phyloP scores from a whole-genome alignment of 805 yeast genomes.

The Zygosaccharomyces lentus region DNA sequence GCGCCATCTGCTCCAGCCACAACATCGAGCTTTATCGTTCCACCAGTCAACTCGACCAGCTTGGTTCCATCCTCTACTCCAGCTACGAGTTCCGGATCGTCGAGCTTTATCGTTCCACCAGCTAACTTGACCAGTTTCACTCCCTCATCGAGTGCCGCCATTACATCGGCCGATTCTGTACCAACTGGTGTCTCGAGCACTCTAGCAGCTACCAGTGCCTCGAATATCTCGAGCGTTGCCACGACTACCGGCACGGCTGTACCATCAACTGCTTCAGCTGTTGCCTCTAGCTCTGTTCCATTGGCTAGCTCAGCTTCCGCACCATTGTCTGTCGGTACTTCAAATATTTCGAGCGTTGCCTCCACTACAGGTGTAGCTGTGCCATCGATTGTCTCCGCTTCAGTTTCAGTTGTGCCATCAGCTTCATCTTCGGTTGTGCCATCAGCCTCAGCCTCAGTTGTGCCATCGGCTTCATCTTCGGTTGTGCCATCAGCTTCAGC shows the following conservation, averaged over 20 bases:
- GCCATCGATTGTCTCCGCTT: no score
- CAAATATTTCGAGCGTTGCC: neutral
- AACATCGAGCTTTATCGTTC: no score
- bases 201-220: neutral
- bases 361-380: neutral
- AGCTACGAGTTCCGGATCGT: no score
- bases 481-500: neutral
- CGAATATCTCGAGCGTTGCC: neutral
- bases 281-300: no score
- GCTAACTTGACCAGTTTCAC: no score
- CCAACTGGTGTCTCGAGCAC: neutral
- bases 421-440: neutral
- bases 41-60: neutral
- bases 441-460: neutral
- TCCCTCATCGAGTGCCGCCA: neutral
- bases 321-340: no score
- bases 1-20: no score
- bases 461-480: neutral
- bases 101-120: neutral
- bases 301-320: no score
- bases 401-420: neutral
- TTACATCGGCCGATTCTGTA: neutral
- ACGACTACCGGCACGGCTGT: neutral
- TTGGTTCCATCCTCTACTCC: no score
- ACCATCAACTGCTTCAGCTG: no score